Conservation (phyloP, 1,284 basidiomycete species). For the Neolentinus lepideus region DNA sequence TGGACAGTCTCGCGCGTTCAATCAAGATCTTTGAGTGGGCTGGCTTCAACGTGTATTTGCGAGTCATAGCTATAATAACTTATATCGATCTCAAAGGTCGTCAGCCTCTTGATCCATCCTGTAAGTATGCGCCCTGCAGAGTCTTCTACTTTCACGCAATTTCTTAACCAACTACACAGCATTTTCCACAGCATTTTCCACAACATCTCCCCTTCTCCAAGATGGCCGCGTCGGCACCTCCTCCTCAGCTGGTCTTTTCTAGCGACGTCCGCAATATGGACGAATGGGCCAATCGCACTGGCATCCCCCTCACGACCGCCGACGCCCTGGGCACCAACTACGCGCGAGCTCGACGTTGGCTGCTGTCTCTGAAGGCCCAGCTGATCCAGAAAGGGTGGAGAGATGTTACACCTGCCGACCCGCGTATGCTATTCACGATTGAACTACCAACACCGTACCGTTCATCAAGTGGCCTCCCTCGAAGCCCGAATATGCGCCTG, state of each 20-base stretch:
- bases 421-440: constrained; percentile 68
- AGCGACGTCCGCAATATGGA: constrained; percentile 74
- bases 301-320: constrained; percentile 72
- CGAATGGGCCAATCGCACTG: constrained; percentile 68
- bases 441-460: constrained; percentile 72
- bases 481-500: constrained; percentile 63
- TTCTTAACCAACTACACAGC: neutral
- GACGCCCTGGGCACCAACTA: constrained; percentile 73
- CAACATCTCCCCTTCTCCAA: neutral
- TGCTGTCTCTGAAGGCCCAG: constrained; percentile 49
- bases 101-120: neutral
- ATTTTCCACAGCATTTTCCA: neutral
- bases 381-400: constrained; percentile 65
- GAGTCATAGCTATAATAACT: neutral
- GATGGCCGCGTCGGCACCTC: constrained; percentile 9
- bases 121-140: neutral
- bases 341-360: constrained; percentile 69
- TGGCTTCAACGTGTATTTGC: constrained; percentile 1
- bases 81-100: neutral
- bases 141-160: neutral
- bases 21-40: neutral
- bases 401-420: constrained; percentile 50
- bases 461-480: constrained; percentile 63
- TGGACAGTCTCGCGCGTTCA: neutral
- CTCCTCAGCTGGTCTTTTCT: constrained; percentile 62